Base-by-base conservation (phyloP, 495 filamentous ascomycete species). In the Daldinia childiae region DNA sequence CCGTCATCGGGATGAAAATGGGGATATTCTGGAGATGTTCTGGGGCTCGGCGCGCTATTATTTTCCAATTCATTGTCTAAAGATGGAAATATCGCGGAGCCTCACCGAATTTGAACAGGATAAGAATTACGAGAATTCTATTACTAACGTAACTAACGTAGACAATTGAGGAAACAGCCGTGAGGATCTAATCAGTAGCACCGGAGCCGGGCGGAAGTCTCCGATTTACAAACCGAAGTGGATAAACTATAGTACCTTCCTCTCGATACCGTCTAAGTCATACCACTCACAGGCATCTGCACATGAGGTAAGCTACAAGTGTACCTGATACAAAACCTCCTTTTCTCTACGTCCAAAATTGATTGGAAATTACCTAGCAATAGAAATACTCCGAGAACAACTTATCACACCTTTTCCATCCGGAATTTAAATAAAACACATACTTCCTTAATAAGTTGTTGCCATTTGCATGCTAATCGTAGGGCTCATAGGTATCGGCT, bases 121-220 rank as follows among this genome's bases (percentile, higher is more conserved):
- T 17, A 41, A 34, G 30, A 54, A 54, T 54, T 54, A 50, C 39
- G 32, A n/a, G 29, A 38, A 51, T 57, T 32, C 15, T 30, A 17
- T 19, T 48, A 32, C n/a, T 66, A 54, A 30, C 24, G 15, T 27
- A 26, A 26, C 26, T 3, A 26, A 26, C 26, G 1, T 32, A 64
- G 19, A 39, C 26, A 45, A 17, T 51, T 52, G 26, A 45, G 65
- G n/a, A 63, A 55, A 43, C 52, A 17, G 29, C 51, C 32, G 38
- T 43, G 41, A 34, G 21, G 26, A 41, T 21, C 51, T 41, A 39
- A 63, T 69, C 50, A 38, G 60, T 59, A 29, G 60, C 19, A 32
- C 55, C 45, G 43, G 56, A 59, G 32, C 41, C 54, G 14, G 60
- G 54, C 58, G 66, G 66, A 58, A 36, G 50, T 34, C 54, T 59